phyloP scores from a whole-genome alignment of 768 basidiomycete genomes.

The Hebeloma cylindrosporum region DNA sequence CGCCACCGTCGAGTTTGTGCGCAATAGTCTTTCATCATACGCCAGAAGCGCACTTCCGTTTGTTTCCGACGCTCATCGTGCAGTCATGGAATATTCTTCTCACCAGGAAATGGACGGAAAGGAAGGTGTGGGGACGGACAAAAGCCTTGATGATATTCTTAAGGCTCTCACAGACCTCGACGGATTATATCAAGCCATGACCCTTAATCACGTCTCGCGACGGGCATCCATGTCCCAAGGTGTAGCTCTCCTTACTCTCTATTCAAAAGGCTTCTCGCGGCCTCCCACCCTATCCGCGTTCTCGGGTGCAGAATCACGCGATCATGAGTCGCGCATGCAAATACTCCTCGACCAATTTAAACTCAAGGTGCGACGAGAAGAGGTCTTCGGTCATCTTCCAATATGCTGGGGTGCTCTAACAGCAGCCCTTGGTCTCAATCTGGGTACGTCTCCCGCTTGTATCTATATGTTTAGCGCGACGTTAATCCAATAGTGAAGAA shows the following conservation, averaged over 20 bases:
- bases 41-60: slow-evolving; percentile 76
- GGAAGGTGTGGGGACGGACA: slow-evolving; percentile 5
- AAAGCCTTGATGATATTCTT: slow-evolving; percentile 32
- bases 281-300: slow-evolving; percentile 40
- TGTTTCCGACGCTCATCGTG: slow-evolving; percentile 67
- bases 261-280: slow-evolving; percentile 73
- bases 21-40: slow-evolving; percentile 75
- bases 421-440: slow-evolving; percentile 67
- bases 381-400: slow-evolving; percentile 79
- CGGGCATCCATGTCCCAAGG: slow-evolving; percentile 92
- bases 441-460: slow-evolving; percentile 47
- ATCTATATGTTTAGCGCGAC: slow-evolving; percentile 7
- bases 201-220: slow-evolving; percentile 85
- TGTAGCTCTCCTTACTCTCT: slow-evolving; percentile 87
- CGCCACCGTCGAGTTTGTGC: slow-evolving; percentile 58
- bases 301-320: slow-evolving; percentile 21
- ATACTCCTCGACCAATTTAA: slow-evolving; percentile 69
- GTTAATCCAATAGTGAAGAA: too few species aligned
- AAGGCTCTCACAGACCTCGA: slow-evolving; percentile 58
- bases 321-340: slow-evolving; percentile 29
- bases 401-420: slow-evolving; percentile 90
- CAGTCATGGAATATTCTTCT: slow-evolving; percentile 29
- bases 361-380: slow-evolving; percentile 59
- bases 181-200: slow-evolving; percentile 77
- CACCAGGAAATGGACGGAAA: slow-evolving; percentile 1